phyloP scores from a whole-genome alignment of 1,139 yeast species.

The Lodderomyces elongisporus region DNA sequence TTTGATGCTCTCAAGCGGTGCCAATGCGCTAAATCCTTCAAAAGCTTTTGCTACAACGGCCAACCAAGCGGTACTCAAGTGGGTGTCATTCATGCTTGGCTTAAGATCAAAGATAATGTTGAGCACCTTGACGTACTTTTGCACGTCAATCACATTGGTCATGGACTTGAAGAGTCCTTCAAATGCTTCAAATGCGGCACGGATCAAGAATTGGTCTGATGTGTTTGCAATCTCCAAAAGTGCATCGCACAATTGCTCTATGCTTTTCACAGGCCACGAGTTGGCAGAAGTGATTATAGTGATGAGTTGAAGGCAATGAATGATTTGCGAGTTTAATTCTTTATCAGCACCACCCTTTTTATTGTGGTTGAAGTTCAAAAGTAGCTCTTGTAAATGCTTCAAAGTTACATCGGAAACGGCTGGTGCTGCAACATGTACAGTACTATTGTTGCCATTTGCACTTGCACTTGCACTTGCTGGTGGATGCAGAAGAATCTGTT shows the following conservation, averaged over 20 bases:
- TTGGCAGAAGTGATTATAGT: constrained; percentile 65
- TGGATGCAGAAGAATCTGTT: constrained; percentile 56
- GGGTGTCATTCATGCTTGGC: constrained; percentile 78
- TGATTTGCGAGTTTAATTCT: constrained; percentile 52
- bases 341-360: constrained; percentile 38
- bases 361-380: constrained; percentile 18
- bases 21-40: constrained; percentile 58
- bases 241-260: constrained; percentile 71
- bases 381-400: constrained; percentile 44
- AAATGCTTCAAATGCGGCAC: constrained; percentile 79
- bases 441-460: constrained; percentile 83
- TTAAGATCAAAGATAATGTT: constrained; percentile 72
- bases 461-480: constrained; percentile 77
- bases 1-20: constrained; percentile 52
- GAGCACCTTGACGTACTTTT: constrained; percentile 58
- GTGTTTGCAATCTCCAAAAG: constrained; percentile 74
- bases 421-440: constrained; percentile 65
- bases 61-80: constrained; percentile 90
- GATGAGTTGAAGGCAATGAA: constrained; percentile 74
- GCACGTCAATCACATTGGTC: constrained; percentile 57
- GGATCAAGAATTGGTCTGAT: constrained; percentile 76
- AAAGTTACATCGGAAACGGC: constrained; percentile 68
- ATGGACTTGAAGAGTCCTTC: constrained; percentile 80
- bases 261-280: constrained; percentile 72
- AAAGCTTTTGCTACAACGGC: constrained; percentile 90